Conservation (phyloP, 345 rosid species). For the Cardamine chenopodiifolia region DNA sequence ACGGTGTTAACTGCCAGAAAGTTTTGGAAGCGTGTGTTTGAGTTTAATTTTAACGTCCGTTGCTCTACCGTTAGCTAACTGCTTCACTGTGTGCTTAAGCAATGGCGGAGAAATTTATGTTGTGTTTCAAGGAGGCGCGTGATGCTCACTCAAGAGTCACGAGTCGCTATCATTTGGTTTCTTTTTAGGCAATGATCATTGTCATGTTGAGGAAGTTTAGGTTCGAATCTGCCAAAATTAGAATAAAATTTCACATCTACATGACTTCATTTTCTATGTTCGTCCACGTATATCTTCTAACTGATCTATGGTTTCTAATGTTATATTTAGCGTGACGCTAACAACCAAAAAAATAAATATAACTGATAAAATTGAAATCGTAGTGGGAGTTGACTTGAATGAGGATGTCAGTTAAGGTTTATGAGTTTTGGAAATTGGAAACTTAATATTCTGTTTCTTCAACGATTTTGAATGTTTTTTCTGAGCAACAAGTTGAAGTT, state of each 20-base stretch:
- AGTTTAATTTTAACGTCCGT: background rate
- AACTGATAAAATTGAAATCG: background rate
- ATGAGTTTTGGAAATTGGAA: background rate
- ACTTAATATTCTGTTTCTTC: background rate
- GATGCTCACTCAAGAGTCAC: slow-evolving; percentile 16
- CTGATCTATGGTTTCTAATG: background rate
- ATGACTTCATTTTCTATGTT: background rate
- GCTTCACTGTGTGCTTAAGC: background rate
- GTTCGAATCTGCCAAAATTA: background rate
- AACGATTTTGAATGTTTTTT: background rate
- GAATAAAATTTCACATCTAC: background rate
- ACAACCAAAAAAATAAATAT: background rate
- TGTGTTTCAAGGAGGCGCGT: slow-evolving; percentile 17
- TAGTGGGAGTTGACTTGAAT: too few species aligned
- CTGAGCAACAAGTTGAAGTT: too few species aligned
- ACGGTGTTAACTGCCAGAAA: slow-evolving; percentile 15
- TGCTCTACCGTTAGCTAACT: background rate
- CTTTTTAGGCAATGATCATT: background rate
- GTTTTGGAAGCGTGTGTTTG: background rate
- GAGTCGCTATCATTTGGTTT: background rate
- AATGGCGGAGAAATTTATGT: slow-evolving; percentile 27
- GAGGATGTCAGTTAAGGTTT: background rate
- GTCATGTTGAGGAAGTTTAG: background rate
- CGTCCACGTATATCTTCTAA: background rate
- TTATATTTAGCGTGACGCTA: too few species aligned